These are phyloP conservation scores for Acanthamoeba healyi DNA, from an alignment of 208 protist genomes.

Conservation along the genomic window DNA sequence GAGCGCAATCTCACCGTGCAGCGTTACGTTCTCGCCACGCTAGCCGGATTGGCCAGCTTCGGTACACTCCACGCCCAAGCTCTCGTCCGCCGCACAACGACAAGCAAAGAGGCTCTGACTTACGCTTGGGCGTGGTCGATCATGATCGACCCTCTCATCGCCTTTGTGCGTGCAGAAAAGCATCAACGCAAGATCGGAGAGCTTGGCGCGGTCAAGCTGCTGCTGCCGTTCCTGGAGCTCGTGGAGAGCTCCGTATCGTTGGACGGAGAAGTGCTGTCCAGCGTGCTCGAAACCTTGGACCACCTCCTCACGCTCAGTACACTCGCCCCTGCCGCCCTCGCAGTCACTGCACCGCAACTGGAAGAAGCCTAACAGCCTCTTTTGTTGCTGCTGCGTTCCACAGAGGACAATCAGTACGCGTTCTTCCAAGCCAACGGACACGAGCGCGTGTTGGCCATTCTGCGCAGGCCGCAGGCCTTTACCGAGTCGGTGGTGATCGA, in stretches of 20 bases:
- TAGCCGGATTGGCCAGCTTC: not conserved
- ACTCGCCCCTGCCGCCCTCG: not conserved
- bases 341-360: too few relatives aligned
- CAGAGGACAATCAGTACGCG: slow-evolving; percentile 15
- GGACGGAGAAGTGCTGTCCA: not conserved
- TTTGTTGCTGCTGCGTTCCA: too few relatives aligned
- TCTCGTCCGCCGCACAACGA: too few relatives aligned
- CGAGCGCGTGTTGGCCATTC: not conserved
- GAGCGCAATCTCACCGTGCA: slow-evolving; percentile 1
- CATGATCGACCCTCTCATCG: not conserved
- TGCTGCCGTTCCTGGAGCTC: not conserved
- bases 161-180: not conserved
- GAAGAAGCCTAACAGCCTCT: not conserved
- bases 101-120: not conserved
- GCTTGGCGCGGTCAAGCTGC: not conserved
- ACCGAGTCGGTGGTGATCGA: not conserved
- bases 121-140: too few relatives aligned
- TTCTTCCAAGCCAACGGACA: slow-evolving; percentile 3
- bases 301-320: not conserved
- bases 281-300: slow-evolving; percentile 9
- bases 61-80: not conserved
- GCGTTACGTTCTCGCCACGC: not conserved
- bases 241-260: not conserved
- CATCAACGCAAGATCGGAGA: not conserved
- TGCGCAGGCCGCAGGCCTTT: not conserved